A percentile compares a stretch with the other conserved stretches of the same genome.
phyloP scores from a whole-genome alignment of 768 basidiomycete species.

The Tylopilus sp. region DNA sequence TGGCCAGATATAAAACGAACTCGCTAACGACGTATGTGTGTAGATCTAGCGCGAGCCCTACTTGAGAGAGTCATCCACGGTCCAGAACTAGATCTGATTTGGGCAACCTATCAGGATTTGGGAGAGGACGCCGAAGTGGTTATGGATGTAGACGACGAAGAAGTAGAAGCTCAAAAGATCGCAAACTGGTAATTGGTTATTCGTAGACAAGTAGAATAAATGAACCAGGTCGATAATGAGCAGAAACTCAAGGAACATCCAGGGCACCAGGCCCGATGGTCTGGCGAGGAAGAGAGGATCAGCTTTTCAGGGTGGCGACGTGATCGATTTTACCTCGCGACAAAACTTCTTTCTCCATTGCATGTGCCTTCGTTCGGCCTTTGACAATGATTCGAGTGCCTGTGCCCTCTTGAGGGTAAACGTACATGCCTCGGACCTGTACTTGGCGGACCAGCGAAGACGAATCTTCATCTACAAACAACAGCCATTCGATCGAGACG shows the following conservation, averaged over 20 bases:
- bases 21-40: constrained; percentile 4
- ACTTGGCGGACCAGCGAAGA: constrained; percentile 45
- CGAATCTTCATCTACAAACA: constrained; percentile 37
- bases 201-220: background rate
- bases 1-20: background rate
- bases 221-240: too few relatives aligned
- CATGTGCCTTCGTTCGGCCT: constrained; percentile 39
- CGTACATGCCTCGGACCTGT: constrained; percentile 53
- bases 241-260: constrained; percentile 13
- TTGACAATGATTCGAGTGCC: constrained; percentile 32
- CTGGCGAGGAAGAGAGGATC: constrained; percentile 1
- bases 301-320: background rate
- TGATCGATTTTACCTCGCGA: constrained; percentile 35
- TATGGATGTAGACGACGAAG: constrained; percentile 59
- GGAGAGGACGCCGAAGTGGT: constrained; percentile 36
- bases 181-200: constrained; percentile 11
- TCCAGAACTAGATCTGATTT: constrained; percentile 64
- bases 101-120: constrained; percentile 55
- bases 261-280: constrained; percentile 16
- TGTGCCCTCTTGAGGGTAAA: constrained; percentile 40
- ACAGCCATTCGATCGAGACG: background rate
- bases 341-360: constrained; percentile 61
- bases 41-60: constrained; percentile 59
- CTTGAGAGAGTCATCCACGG: constrained; percentile 69
- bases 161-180: constrained; percentile 36